Percentiles rank a stretch among this genome's conserved stretches.
These are phyloP conservation scores for Komagataella pseudopastoris DNA, from an alignment of 805 yeast species.

Conservation along the genomic window DNA sequence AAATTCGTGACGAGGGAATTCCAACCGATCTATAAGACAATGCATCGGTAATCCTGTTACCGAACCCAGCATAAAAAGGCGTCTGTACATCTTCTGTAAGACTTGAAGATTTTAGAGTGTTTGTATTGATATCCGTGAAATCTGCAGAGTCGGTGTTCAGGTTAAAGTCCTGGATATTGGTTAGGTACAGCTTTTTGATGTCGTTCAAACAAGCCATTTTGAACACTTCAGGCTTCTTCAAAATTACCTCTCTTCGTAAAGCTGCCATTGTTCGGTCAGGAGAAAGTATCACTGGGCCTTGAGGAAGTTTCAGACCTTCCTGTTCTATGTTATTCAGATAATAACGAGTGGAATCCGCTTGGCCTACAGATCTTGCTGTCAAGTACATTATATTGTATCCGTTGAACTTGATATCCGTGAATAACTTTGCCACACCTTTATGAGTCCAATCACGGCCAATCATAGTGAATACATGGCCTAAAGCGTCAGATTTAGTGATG, in stretches of 20 bases:
- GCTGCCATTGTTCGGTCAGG: slow-evolving; percentile 98
- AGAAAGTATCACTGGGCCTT: slow-evolving; percentile 87
- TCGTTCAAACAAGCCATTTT: slow-evolving; percentile 94
- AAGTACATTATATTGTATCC: slow-evolving; percentile 91
- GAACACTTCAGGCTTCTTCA: slow-evolving; percentile 95
- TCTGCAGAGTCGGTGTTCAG: slow-evolving; percentile 2
- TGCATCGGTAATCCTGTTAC: slow-evolving; percentile 94
- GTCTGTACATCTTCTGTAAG: slow-evolving; percentile 34
- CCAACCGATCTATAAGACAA: slow-evolving; percentile 87
- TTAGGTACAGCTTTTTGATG: slow-evolving; percentile 51
- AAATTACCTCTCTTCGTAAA: slow-evolving; percentile 74
- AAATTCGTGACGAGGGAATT: slow-evolving; percentile 86
- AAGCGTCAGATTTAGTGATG: slow-evolving; percentile 92
- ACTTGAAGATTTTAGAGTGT: slow-evolving; percentile 1
- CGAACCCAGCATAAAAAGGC: slow-evolving; percentile 96
- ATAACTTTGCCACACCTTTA: slow-evolving; percentile 83
- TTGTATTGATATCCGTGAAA: slow-evolving; percentile 10
- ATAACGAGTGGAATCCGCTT: slow-evolving; percentile 82
- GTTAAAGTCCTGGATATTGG: not conserved
- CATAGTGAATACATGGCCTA: slow-evolving; percentile 90
- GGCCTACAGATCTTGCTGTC: slow-evolving; percentile 92
- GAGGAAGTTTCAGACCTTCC: slow-evolving; percentile 59
- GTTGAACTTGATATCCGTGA: slow-evolving; percentile 72
- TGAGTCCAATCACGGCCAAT: slow-evolving; percentile 98
- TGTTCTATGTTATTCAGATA: slow-evolving; percentile 72